Conservation (phyloP, 139 green algal species). For the Picochlorum sp. region DNA sequence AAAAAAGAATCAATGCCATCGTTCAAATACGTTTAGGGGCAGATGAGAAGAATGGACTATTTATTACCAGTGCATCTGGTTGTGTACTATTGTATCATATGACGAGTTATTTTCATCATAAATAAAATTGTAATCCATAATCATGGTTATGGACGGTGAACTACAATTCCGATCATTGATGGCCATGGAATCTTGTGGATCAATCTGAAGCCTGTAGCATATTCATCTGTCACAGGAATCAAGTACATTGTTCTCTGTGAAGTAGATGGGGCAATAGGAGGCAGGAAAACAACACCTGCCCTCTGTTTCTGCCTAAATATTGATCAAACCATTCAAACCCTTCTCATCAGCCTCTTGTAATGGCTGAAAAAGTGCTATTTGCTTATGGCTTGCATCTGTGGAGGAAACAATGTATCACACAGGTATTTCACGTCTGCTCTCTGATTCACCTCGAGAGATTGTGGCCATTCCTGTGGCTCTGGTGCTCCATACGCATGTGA, state of each 20-base stretch:
- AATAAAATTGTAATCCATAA: too few species aligned
- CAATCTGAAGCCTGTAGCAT: slow-evolving; percentile 4
- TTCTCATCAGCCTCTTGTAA: not conserved
- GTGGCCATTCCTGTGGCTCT: slow-evolving; percentile 23
- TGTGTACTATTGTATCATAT: too few species aligned
- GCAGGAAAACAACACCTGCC: slow-evolving; percentile 25
- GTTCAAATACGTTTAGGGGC: too few species aligned
- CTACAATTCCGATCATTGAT: not conserved
- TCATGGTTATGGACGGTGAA: not conserved
- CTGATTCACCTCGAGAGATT: slow-evolving; percentile 17
- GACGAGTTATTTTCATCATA: too few species aligned
- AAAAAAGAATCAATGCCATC: too few species aligned
- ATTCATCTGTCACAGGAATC: slow-evolving; percentile 11
- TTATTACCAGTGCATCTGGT: too few species aligned
- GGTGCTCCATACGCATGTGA: slow-evolving; percentile 7
- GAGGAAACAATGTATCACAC: slow-evolving; percentile 12
- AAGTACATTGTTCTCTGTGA: slow-evolving; percentile 22
- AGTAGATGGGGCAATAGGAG: not conserved
- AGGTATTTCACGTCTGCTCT: slow-evolving; percentile 17
- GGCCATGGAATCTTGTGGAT: not conserved
- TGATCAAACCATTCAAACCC: slow-evolving; percentile 13
- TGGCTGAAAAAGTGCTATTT: slow-evolving; percentile 5
- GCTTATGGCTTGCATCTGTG: not conserved
- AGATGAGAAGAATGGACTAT: too few species aligned
- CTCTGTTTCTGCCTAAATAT: slow-evolving; percentile 23